These are phyloP conservation scores for Pseudogymnoascus pannorum DNA, from an alignment of 2,329 filamentous ascomycete species.

Conservation along the genomic window DNA sequence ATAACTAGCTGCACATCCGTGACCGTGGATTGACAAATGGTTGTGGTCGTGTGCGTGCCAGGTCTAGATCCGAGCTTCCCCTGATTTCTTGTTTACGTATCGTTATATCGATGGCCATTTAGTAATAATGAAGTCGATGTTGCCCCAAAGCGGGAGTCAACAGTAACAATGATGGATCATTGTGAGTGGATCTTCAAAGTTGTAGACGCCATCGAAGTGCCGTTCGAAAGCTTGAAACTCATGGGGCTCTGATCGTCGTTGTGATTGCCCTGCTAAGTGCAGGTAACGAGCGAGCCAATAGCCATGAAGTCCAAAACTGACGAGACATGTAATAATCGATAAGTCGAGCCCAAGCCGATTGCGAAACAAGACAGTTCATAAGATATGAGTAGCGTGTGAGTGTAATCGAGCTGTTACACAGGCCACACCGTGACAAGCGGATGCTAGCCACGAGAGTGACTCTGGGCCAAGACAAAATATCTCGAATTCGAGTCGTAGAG, in stretches of 20 bases:
- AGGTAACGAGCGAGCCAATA: conserved; percentile 17
- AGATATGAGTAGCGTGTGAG: conserved; percentile 25
- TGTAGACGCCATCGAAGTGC: conserved; percentile 27
- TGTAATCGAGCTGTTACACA: conserved; percentile 21
- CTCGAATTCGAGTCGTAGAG: conserved; percentile 23
- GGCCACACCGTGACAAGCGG: conserved; percentile 21
- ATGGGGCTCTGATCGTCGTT: conserved; percentile 19
- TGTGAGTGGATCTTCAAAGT: background rate
- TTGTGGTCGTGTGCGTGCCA: background rate
- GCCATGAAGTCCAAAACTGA: conserved; percentile 26
- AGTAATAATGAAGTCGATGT: conserved; percentile 5
- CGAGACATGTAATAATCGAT: conserved; percentile 29
- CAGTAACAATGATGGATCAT: conserved; percentile 4
- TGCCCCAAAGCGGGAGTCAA: background rate
- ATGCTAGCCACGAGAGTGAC: conserved; percentile 22
- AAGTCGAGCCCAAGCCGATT: conserved; percentile 24
- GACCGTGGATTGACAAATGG: background rate
- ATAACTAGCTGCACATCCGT: background rate
- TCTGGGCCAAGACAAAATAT: conserved; percentile 24
- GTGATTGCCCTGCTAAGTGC: background rate
- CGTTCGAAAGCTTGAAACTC: conserved; percentile 28
- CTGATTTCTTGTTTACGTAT: background rate
- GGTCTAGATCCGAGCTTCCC: background rate
- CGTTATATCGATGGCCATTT: background rate
- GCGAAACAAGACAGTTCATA: conserved; percentile 26